Evolutionary conservation across 345 rosid genomes (phyloP).

Genomic region (Isatis tinctoria): DNA sequence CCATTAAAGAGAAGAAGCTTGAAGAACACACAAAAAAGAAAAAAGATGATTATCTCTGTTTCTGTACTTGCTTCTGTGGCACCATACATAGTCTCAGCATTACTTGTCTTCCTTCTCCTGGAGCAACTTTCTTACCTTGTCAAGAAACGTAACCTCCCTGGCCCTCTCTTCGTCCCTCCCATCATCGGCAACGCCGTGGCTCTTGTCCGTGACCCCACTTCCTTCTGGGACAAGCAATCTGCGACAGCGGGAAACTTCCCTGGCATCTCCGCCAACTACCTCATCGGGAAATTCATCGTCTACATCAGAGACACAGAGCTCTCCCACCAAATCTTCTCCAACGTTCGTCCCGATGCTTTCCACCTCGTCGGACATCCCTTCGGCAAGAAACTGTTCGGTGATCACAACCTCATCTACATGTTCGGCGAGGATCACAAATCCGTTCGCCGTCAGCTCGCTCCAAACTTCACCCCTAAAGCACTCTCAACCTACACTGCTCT

Average conservation of each 20-base stretch:
- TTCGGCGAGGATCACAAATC: conserved; percentile 81
- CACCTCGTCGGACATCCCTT: conserved; percentile 75
- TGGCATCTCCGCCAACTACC: conserved; percentile 68
- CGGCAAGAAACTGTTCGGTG: conserved; percentile 84
- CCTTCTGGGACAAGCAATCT: conserved; percentile 71
- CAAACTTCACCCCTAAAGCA: conserved; percentile 74
- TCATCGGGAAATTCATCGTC: conserved; percentile 65
- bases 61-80: background rate
- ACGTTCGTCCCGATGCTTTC: conserved; percentile 85
- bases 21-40: background rate
- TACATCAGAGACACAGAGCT: conserved; percentile 63
- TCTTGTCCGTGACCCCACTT: conserved; percentile 51
- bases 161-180: conserved; percentile 61
- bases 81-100: conserved; percentile 33
- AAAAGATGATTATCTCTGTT: background rate
- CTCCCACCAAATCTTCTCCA: conserved; percentile 64
- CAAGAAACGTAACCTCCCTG: conserved; percentile 57
- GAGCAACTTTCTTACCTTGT: conserved; percentile 62
- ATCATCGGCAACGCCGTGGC: conserved; percentile 60
- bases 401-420: conserved; percentile 80
- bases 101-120: conserved; percentile 37
- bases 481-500: conserved; percentile 61
- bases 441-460: conserved; percentile 76
- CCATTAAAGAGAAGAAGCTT: background rate
- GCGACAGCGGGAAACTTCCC: conserved; percentile 12